Evolutionary conservation across 2,329 filamentous ascomycete genomes (phyloP).

Genomic region (Trichoderma arundinaceum): DNA sequence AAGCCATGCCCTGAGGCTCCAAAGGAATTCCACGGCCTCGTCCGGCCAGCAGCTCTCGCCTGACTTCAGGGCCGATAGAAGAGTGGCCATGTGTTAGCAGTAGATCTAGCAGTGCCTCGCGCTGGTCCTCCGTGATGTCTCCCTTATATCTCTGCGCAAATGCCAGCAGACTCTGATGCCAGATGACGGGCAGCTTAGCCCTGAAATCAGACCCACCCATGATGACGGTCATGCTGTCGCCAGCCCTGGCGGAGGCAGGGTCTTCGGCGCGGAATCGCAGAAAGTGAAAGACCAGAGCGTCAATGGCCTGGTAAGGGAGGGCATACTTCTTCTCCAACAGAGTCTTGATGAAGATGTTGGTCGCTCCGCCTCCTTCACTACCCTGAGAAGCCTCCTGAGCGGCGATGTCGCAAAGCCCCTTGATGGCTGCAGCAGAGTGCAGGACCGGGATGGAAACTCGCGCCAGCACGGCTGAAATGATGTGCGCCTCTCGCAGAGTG

Average conservation of each 20-base stretch:
- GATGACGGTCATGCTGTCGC: conserved; percentile 59
- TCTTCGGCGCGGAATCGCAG: conserved; percentile 80
- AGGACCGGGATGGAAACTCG: conserved; percentile 87
- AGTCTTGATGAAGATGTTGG: conserved; percentile 93
- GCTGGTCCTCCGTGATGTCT: conserved; percentile 93
- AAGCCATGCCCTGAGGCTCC: conserved; percentile 60
- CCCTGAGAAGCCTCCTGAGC: conserved; percentile 85
- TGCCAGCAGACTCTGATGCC: conserved; percentile 90
- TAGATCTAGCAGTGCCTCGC: conserved; percentile 87
- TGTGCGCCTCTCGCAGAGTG: conserved; percentile 88
- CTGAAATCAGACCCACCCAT: conserved; percentile 55
- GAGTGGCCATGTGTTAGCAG: conserved; percentile 84
- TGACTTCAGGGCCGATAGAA: conserved; percentile 87
- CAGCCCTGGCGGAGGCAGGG: conserved; percentile 57
- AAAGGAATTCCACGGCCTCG: conserved; percentile 77
- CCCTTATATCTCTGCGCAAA: conserved; percentile 96
- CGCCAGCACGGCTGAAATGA: conserved; percentile 84
- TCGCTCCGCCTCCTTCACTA: conserved; percentile 85
- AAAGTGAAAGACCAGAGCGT: conserved; percentile 96
- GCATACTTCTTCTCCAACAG: conserved; percentile 97
- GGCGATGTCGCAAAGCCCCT: conserved; percentile 91
- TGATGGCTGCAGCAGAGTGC: conserved; percentile 89
- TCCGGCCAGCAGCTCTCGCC: conserved; percentile 85
- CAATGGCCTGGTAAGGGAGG: conserved; percentile 90
- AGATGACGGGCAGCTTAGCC: conserved; percentile 83